A percentile compares a stretch with the other conserved stretches of the same genome.
Evolutionary conservation across 768 basidiomycete genomes (phyloP).

Genomic region (Boletus insuetus): DNA sequence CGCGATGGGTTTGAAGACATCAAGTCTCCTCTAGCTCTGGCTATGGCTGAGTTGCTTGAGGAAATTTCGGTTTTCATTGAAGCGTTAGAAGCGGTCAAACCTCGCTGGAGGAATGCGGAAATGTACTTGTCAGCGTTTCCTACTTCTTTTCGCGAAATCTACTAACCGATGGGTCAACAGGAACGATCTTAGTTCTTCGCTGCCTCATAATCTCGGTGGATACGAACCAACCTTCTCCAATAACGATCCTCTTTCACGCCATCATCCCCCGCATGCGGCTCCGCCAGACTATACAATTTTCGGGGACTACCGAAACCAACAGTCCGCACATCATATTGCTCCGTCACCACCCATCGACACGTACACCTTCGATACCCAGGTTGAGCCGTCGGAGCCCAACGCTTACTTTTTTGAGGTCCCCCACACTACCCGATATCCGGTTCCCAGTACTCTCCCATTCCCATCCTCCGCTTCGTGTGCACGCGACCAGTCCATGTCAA

Average conservation of each 20-base stretch:
- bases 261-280: conserved; percentile 3
- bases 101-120: conserved; percentile 34
- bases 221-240: conserved; percentile 18
- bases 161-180: conserved; percentile 34
- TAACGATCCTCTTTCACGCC: conserved; percentile 3
- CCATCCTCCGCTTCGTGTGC: neutral
- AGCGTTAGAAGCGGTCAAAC: conserved; percentile 25
- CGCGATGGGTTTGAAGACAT: conserved; percentile 24
- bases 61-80: conserved; percentile 27
- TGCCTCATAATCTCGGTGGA: conserved; percentile 26
- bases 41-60: conserved; percentile 33
- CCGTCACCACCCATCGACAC: conserved; percentile 8
- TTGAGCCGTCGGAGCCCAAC: conserved; percentile 8
- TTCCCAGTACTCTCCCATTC: conserved; percentile 21
- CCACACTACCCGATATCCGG: conserved; percentile 27
- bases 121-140: conserved; percentile 34
- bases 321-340: conserved; percentile 12
- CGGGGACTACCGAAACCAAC: conserved; percentile 13
- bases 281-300: conserved; percentile 14
- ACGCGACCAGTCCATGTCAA: conserved; percentile 4
- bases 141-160: conserved; percentile 19
- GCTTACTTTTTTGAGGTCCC: conserved; percentile 28
- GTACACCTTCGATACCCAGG: conserved; percentile 11
- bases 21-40: conserved; percentile 28
- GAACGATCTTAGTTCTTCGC: conserved; percentile 26